Base-by-base conservation (phyloP, 2,329 filamentous ascomycete species). In the Sarocladium kiliense region DNA sequence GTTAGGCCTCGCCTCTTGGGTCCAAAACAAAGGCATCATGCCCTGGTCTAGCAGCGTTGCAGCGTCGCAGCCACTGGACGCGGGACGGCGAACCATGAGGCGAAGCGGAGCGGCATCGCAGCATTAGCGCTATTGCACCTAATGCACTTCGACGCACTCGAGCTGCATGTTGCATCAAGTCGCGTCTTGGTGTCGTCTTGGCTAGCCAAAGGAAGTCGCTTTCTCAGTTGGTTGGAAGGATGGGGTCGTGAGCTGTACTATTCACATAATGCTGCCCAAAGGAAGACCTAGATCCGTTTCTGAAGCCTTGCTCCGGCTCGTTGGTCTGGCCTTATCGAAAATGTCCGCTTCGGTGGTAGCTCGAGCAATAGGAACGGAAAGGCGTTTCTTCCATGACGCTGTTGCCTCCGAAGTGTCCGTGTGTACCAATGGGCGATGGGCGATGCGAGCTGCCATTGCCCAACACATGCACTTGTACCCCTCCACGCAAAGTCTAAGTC, bases 31-130 rank as follows among this genome's bases (percentile, higher is more conserved):
- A 32, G 30, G 30, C 12, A 7, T 32, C 12, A 12, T 6, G 30
- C 30, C 30, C 30, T 12, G 12, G 30, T 32, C 30, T 32, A 12
- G 30, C 41, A 25, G n/a, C 10, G 21, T 44, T 27, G 47, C 47
- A 51, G 47, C 30, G 47, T 51, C 12, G 27, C 47, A 51, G 18
- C 30, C 47, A 51, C 11, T 51, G 47, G 47, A 51, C 27, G 18
- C 26, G 26, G 47, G 30, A 51, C 47, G 47, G 30, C 47, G 30
- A 51, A 51, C 47, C 30, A 51, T 23, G 26, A 51, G 27, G 30
- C 26, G 18, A 51, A 36, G 30, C 47, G 47, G 47, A 51, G 47
- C 47, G 47, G 47, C 47, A 51, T 51, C 27, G 47, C 47, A 51
- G 27, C 25, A 49, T 32, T 49, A 49, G 44, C 21, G 26, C 23